phyloP scores from a whole-genome alignment of 129 eudicot genomes.

The Flaveria sonorensis region DNA sequence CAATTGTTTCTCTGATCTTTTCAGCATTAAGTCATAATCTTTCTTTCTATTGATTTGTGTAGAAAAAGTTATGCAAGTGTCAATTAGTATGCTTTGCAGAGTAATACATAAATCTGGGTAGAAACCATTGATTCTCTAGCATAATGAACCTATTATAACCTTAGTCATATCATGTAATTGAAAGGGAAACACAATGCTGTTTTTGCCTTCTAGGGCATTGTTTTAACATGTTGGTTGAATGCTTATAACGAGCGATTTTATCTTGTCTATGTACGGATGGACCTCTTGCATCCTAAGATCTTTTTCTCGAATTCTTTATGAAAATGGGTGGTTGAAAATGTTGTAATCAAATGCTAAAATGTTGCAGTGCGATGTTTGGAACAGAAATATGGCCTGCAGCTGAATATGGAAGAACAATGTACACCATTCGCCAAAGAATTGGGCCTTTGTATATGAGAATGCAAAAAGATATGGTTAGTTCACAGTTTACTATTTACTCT shows the following conservation, averaged over 20 bases:
- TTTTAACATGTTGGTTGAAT: not conserved
- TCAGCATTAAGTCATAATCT: not conserved
- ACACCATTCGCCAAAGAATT: constrained; percentile 86
- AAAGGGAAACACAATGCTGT: not conserved
- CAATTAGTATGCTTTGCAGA: not conserved
- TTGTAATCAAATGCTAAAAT: constrained; percentile 34
- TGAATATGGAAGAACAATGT: constrained; percentile 99
- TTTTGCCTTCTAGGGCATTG: not conserved
- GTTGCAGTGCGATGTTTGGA: constrained; percentile 96
- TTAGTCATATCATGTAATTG: not conserved
- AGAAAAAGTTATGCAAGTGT: not conserved
- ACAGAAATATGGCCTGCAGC: constrained; percentile 99
- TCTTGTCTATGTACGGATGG: not conserved
- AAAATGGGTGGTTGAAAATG: constrained; percentile 18
- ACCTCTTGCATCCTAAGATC: not conserved
- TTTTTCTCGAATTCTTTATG: not conserved
- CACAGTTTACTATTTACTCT: constrained; percentile 1
- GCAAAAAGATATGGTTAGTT: constrained; percentile 77
- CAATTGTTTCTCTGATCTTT: not conserved
- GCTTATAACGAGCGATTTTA: not conserved
- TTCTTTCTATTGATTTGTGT: constrained; percentile 8
- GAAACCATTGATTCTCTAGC: not conserved
- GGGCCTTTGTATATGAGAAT: constrained; percentile 94
- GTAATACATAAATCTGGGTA: not conserved
- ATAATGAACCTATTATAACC: not conserved